Evolutionary conservation across 2,329 filamentous ascomycete species (phyloP).

Genomic region (Diaporthe helianthi): DNA sequence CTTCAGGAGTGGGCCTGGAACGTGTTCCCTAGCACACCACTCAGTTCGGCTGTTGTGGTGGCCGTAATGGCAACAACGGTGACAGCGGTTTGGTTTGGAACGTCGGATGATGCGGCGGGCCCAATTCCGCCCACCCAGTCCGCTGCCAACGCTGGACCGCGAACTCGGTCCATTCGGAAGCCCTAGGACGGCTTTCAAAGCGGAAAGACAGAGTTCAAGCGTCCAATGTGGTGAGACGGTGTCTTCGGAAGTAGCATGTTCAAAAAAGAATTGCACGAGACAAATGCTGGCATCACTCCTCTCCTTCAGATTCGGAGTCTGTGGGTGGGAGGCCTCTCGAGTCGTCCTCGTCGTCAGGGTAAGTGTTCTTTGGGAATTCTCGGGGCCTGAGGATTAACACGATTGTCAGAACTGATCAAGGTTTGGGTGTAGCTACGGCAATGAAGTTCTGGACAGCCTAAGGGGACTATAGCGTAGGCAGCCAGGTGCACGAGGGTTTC

Average conservation of each 20-base stretch:
- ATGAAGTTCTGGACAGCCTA: background rate
- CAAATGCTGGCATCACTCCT: slow-evolving; percentile 44
- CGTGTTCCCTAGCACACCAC: slow-evolving; percentile 78
- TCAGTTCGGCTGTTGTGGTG: slow-evolving; percentile 70
- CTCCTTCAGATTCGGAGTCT: slow-evolving; percentile 80
- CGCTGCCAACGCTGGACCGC: background rate
- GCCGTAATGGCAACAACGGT: slow-evolving; percentile 73
- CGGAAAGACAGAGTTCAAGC: slow-evolving; percentile 26
- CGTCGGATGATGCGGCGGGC: slow-evolving; percentile 47
- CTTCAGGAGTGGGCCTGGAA: slow-evolving; percentile 95
- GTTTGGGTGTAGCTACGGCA: background rate
- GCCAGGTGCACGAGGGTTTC: slow-evolving; percentile 35
- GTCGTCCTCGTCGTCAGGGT: slow-evolving; percentile 75
- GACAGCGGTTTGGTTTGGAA: slow-evolving; percentile 65
- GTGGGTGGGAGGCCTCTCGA: slow-evolving; percentile 86
- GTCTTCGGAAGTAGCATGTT: background rate
- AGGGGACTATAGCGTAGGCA: background rate
- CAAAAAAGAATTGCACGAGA: background rate
- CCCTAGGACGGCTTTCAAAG: slow-evolving; percentile 30
- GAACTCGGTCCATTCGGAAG: background rate
- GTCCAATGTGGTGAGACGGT: background rate
- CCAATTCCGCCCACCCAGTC: background rate
- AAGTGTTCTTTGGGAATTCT: slow-evolving; percentile 74
- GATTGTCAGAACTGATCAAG: background rate
- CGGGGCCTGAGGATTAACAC: slow-evolving; percentile 66